phyloP scores from a whole-genome alignment of 2,329 filamentous ascomycete species.

The Ophiocordyceps sinensis region DNA sequence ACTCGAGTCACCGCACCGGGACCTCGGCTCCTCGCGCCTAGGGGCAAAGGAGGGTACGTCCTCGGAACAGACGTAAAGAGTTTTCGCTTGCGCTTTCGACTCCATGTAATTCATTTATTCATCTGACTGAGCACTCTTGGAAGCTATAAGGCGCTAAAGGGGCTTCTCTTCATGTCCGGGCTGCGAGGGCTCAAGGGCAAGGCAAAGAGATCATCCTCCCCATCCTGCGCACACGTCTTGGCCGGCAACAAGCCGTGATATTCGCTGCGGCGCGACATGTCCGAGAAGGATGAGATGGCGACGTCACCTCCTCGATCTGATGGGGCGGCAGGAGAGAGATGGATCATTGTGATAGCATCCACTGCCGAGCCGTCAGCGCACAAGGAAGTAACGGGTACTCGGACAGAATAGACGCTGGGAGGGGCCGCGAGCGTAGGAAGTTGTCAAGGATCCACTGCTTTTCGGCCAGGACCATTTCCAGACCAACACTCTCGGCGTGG shows the following conservation, averaged over 20 bases:
- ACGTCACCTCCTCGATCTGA: slow-evolving; percentile 17
- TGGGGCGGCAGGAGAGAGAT: slow-evolving; percentile 18
- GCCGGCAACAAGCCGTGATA: slow-evolving; percentile 8
- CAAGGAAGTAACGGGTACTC: slow-evolving; percentile 6
- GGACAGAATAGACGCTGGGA: background rate
- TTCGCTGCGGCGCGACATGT: slow-evolving; percentile 11
- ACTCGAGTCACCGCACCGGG: too few relatives aligned
- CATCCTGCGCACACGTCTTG: slow-evolving; percentile 10
- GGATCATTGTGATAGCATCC: slow-evolving; percentile 19
- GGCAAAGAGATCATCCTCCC: slow-evolving; percentile 72
- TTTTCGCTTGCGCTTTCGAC: too few relatives aligned
- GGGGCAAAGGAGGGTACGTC: too few relatives aligned
- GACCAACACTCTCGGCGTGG: slow-evolving; percentile 68
- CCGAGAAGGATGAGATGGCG: slow-evolving; percentile 21
- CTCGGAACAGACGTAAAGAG: too few relatives aligned
- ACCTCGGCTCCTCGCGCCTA: too few relatives aligned
- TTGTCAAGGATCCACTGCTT: slow-evolving; percentile 74
- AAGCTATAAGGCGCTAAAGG: slow-evolving; percentile 42
- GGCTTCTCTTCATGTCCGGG: slow-evolving; percentile 73
- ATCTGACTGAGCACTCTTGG: too few relatives aligned
- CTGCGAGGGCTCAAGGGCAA: slow-evolving; percentile 75
- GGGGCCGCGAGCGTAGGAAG: slow-evolving; percentile 32
- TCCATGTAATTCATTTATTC: too few relatives aligned
- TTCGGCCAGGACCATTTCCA: slow-evolving; percentile 74
- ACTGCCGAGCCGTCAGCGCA: slow-evolving; percentile 8